Conservation (phyloP, 257 asterid genomes). For the Hygrophila difformis region DNA sequence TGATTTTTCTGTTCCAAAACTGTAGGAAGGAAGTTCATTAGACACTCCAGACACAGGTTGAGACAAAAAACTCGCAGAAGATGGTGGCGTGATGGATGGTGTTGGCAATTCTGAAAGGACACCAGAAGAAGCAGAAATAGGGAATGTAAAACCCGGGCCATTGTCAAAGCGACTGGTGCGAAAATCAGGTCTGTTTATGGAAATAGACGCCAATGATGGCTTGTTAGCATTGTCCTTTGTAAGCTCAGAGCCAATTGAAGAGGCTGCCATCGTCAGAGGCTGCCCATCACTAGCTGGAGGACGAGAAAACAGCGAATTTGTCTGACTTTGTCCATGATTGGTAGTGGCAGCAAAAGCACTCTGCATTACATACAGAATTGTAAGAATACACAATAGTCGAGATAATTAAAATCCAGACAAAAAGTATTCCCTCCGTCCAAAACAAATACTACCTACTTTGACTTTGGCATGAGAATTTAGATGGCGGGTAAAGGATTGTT, state of each 20-base stretch:
- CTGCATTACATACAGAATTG: constrained; percentile 29
- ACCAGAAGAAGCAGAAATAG: constrained; percentile 48
- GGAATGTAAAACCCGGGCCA: constrained; percentile 65
- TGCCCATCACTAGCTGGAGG: constrained; percentile 34
- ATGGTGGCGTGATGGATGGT: constrained; percentile 62
- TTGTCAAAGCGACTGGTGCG: constrained; percentile 30
- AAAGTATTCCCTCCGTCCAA: no score
- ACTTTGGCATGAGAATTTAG: no score
- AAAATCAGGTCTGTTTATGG: constrained; percentile 36
- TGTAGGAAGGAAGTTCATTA: constrained; percentile 59
- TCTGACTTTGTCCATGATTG: constrained; percentile 17
- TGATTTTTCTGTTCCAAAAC: constrained; percentile 48
- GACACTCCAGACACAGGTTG: constrained; percentile 21
- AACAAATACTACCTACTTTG: no score
- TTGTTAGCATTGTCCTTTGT: constrained; percentile 37
- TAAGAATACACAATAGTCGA: no score
- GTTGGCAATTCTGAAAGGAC: constrained; percentile 76
- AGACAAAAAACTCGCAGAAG: constrained; percentile 21
- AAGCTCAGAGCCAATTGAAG: constrained; percentile 21
- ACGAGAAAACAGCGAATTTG: constrained; percentile 16
- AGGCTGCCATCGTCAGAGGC: constrained; percentile 18
- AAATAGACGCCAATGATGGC: constrained; percentile 46
- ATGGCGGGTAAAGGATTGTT: no score
- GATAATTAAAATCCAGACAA: no score
- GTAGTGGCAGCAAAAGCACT: constrained; percentile 18